Conservation (phyloP, 768 basidiomycete genomes). For the Lentinula edodes region DNA sequence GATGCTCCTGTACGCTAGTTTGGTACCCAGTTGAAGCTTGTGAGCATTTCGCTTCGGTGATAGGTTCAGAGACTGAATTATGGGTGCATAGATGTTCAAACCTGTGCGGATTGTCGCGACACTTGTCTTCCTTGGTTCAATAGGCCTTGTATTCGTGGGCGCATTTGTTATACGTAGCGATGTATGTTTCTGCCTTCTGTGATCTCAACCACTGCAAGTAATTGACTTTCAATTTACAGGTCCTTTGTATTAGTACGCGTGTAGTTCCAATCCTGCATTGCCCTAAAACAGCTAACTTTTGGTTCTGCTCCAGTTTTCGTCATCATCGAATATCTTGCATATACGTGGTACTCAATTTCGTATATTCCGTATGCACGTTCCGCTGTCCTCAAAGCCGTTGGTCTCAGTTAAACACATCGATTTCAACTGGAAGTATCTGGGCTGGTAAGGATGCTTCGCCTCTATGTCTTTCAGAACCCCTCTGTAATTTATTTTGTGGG, state of each 20-base stretch:
- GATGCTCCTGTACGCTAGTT: constrained; percentile 43
- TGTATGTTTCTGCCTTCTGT: constrained; percentile 32
- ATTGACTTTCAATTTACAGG: constrained; percentile 25
- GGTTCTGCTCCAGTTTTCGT: constrained; percentile 63
- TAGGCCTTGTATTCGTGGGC: constrained; percentile 78
- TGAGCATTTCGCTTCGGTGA: constrained; percentile 23
- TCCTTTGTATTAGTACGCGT: constrained; percentile 58
- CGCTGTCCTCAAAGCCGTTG: constrained; percentile 63
- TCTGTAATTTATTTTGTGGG: no score
- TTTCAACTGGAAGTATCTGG: neutral
- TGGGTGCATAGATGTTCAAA: constrained; percentile 98
- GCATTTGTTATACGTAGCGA: constrained; percentile 74
- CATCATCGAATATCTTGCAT: constrained; percentile 86
- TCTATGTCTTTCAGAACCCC: no score
- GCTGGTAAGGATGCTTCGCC: neutral
- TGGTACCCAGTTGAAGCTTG: constrained; percentile 74
- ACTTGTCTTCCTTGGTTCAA: constrained; percentile 69
- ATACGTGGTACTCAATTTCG: constrained; percentile 81
- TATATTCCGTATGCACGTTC: constrained; percentile 91
- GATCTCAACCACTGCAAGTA: neutral
- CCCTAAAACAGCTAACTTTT: constrained; percentile 9
- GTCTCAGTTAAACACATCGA: constrained; percentile 10
- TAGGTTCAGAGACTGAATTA: neutral
- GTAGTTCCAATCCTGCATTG: neutral
- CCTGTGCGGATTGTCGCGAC: constrained; percentile 83